These are phyloP conservation scores for Echium plantagineum DNA, from an alignment of 257 asterid genomes.

Conservation along the genomic window DNA sequence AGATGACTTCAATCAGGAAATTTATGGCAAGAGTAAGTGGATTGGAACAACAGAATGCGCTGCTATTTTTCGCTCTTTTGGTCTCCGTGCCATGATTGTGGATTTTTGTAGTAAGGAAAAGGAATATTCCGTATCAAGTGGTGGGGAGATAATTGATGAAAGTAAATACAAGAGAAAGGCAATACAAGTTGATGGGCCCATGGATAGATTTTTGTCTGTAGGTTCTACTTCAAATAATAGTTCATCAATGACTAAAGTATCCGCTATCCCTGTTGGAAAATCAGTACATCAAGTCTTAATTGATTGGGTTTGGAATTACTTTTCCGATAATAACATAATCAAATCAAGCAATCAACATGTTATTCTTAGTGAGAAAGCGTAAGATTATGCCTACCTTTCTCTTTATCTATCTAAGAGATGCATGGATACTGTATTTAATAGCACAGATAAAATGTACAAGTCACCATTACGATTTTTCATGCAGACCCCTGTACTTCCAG, in stretches of 20 bases:
- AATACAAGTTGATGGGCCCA: conserved; percentile 59
- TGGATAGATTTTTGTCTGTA: conserved; percentile 52
- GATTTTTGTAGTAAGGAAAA: conserved; percentile 50
- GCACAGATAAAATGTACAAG: not conserved
- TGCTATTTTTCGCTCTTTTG: conserved; percentile 74
- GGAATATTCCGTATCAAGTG: conserved; percentile 1
- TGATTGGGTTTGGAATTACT: conserved; percentile 89
- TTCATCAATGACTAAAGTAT: conserved; percentile 13
- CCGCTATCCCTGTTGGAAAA: conserved; percentile 18
- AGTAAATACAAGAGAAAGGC: conserved; percentile 24
- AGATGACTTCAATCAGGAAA: conserved; percentile 42
- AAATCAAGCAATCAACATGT: conserved; percentile 35
- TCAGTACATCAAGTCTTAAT: conserved; percentile 48
- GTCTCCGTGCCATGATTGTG: conserved; percentile 72
- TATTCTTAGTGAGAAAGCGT: conserved; percentile 63
- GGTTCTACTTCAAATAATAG: conserved; percentile 21
- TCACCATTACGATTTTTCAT: conserved; percentile 10
- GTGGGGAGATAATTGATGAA: conserved; percentile 1
- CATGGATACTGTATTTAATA: not conserved
- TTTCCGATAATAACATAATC: conserved; percentile 29
- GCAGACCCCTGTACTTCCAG: conserved; percentile 91
- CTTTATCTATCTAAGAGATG: not conserved
- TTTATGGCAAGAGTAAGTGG: conserved; percentile 64
- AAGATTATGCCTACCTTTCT: conserved; percentile 20
- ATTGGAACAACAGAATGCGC: conserved; percentile 95